phyloP scores from a whole-genome alignment of 2,329 filamentous ascomycete genomes.

The Bertia moriformis region DNA sequence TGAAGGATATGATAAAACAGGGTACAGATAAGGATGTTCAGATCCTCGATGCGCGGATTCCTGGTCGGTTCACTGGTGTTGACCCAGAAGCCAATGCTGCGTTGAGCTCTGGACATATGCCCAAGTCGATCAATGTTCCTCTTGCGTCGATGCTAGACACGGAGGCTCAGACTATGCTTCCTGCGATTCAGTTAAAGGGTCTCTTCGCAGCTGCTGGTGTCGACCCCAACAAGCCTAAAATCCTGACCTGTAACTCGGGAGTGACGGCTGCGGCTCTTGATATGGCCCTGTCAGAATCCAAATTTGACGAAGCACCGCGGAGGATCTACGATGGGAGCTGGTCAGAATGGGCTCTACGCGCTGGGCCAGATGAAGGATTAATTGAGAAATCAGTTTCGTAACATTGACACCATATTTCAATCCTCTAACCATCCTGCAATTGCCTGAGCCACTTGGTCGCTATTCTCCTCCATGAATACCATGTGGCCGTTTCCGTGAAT shows the following conservation, averaged over 20 bases:
- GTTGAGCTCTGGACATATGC: conserved; percentile 11
- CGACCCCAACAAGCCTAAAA: not conserved
- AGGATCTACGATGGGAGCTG: not conserved
- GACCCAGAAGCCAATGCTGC: conserved; percentile 6
- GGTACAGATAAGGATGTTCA: not conserved
- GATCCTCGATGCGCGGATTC: conserved; percentile 3
- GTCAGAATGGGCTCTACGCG: not conserved
- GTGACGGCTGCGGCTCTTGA: not conserved
- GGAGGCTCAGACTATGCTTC: not conserved
- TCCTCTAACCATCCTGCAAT: conserved; percentile 12
- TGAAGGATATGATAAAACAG: not conserved
- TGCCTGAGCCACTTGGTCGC: conserved; percentile 17
- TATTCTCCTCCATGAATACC: conserved; percentile 33
- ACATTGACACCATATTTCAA: too few relatives aligned
- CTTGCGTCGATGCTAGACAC: conserved; percentile 7
- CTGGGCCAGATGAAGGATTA: too few relatives aligned
- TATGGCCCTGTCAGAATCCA: not conserved
- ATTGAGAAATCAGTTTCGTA: too few relatives aligned
- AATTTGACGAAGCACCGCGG: not conserved
- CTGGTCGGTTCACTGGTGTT: conserved; percentile 7
- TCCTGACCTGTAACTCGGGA: not conserved
- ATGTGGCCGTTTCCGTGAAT: conserved; percentile 30
- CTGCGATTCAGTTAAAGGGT: not conserved
- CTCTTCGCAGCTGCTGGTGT: not conserved
- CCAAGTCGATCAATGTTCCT: conserved; percentile 11